Conservation (phyloP, 257 asterid genomes). For the Nicotiana paniculata region DNA sequence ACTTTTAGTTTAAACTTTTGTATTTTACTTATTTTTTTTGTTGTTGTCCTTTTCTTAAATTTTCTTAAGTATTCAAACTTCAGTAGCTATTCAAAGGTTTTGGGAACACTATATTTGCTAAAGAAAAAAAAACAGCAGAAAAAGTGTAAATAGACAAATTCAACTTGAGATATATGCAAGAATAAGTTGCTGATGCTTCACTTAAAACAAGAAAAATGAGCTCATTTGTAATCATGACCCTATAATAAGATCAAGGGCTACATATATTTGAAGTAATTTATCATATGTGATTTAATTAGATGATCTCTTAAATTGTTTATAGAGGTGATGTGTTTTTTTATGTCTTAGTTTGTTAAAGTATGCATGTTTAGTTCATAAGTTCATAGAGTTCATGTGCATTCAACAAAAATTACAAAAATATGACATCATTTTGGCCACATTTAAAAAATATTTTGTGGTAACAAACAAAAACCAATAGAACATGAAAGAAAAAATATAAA, state of each 20-base stretch:
- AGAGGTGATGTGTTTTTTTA: background rate
- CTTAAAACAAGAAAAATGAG: conserved; percentile 1
- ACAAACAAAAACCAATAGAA: background rate
- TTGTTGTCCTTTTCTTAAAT: background rate
- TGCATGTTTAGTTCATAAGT: background rate
- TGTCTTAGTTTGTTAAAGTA: background rate
- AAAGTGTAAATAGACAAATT: background rate
- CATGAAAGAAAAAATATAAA: background rate
- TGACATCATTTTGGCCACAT: background rate
- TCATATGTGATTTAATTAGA: background rate
- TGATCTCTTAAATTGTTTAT: background rate
- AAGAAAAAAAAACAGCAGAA: background rate
- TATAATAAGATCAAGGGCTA: background rate
- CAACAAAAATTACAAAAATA: too few relatives aligned
- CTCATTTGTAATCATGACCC: background rate
- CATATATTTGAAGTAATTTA: background rate
- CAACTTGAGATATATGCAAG: background rate
- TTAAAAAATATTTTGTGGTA: background rate
- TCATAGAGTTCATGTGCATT: background rate
- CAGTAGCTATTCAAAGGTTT: background rate
- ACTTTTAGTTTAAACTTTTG: background rate
- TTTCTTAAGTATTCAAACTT: background rate
- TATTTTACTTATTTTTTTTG: background rate
- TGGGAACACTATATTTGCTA: background rate
- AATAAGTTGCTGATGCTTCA: background rate